These are phyloP conservation scores for Arthrinium phaeospermum DNA, from an alignment of 2,329 filamentous ascomycete genomes.

Conservation along the genomic window DNA sequence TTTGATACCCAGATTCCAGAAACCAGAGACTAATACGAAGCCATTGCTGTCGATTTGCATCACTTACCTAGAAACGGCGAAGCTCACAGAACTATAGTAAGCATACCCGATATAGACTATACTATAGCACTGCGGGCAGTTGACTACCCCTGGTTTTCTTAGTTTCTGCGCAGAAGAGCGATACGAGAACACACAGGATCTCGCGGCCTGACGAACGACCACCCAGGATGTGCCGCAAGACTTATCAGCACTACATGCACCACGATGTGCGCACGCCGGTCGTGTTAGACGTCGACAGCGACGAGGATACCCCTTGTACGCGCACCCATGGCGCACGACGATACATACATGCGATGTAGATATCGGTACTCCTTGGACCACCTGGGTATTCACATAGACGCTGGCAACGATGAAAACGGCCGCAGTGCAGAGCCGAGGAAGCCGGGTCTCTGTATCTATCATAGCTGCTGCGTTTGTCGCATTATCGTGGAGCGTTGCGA, in stretches of 20 bases:
- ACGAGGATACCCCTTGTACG: neutral
- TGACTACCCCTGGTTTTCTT: neutral
- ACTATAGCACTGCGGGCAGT: neutral
- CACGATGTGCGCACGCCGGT: conserved; percentile 35
- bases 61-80: neutral
- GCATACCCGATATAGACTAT: neutral
- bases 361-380: conserved; percentile 6
- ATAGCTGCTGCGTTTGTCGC: conserved; percentile 31
- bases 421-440: neutral
- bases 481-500: neutral
- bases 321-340: conserved; percentile 30
- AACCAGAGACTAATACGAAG: neutral
- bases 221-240: conserved; percentile 31
- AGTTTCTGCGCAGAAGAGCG: neutral
- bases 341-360: conserved; percentile 32
- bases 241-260: conserved; percentile 34
- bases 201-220: neutral
- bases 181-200: neutral
- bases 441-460: conserved; percentile 28
- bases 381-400: neutral
- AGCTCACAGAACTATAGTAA: neutral
- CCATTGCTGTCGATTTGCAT: neutral
- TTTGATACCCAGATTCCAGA: neutral
- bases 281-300: conserved; percentile 24
- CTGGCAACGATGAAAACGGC: neutral